These are phyloP conservation scores for Paspalum vaginatum DNA, from an alignment of 176 grass and related monocot species.

Conservation along the genomic window DNA sequence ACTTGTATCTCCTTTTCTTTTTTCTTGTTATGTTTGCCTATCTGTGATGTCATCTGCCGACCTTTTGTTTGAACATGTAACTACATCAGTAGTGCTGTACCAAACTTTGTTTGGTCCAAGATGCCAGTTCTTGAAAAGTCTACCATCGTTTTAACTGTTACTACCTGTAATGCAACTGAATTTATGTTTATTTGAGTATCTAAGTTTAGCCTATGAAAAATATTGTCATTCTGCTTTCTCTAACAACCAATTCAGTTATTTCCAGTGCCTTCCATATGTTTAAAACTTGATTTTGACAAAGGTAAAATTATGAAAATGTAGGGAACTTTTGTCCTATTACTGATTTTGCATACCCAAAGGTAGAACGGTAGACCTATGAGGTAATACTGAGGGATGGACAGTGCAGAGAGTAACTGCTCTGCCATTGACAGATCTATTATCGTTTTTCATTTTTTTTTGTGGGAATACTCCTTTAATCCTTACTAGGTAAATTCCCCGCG, in stretches of 20 bases:
- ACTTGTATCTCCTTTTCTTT: not conserved
- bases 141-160: not conserved
- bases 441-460: not conserved
- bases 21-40: not conserved
- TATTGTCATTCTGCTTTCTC: slow-evolving; percentile 14
- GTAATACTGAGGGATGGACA: slow-evolving; percentile 10
- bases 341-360: not conserved
- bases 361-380: not conserved
- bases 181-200: not conserved
- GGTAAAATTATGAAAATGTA: not conserved
- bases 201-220: not conserved
- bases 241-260: slow-evolving; percentile 12
- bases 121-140: not conserved
- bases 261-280: slow-evolving; percentile 2
- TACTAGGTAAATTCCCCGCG: too few relatives aligned
- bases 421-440: not conserved
- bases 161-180: not conserved
- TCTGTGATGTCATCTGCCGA: not conserved
- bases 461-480: not conserved
- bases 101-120: not conserved
- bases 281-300: not conserved
- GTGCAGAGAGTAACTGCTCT: not conserved
- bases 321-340: not conserved
- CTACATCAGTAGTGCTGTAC: not conserved
- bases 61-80: not conserved